These are phyloP conservation scores for Dothidotthia symphoricarpi DNA, from an alignment of 2,329 filamentous ascomycete genomes.

Conservation along the genomic window DNA sequence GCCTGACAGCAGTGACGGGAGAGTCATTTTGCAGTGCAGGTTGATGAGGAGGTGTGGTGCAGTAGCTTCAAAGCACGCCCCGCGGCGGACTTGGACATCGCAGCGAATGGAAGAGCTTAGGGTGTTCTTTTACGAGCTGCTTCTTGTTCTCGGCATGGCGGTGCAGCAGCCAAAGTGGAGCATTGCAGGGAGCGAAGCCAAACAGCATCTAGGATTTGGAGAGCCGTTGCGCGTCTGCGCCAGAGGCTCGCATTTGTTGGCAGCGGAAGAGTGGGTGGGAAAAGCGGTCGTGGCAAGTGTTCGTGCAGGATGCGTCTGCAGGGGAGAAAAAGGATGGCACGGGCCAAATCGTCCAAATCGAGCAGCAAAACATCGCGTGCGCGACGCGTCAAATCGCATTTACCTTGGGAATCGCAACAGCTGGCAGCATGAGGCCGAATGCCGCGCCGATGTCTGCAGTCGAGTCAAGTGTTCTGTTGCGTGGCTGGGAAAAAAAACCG, in stretches of 20 bases:
- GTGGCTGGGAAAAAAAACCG: too few relatives aligned
- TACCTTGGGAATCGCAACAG: too few relatives aligned
- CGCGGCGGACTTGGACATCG: constrained; percentile 17
- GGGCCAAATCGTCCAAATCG: constrained; percentile 6
- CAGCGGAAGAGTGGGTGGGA: constrained; percentile 16
- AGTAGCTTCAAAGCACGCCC: constrained; percentile 18
- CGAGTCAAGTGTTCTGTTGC: too few relatives aligned
- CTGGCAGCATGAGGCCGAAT: constrained; percentile 1
- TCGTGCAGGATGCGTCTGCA: constrained; percentile 24
- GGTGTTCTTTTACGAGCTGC: constrained; percentile 7
- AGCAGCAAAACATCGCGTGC: constrained; percentile 14
- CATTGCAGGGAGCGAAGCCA: background rate
- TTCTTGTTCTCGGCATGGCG: constrained; percentile 19
- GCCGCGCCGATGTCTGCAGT: too few relatives aligned
- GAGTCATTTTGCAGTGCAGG: constrained; percentile 2
- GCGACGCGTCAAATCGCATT: constrained; percentile 24
- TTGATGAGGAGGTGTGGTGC: constrained; percentile 11
- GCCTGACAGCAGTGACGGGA: background rate
- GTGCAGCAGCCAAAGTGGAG: constrained; percentile 17
- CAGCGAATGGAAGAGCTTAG: constrained; percentile 23
- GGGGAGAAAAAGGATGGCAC: constrained; percentile 18
- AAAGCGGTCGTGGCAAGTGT: constrained; percentile 28
- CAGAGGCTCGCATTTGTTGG: constrained; percentile 9
- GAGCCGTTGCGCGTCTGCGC: constrained; percentile 6
- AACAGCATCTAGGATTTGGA: too few relatives aligned